phyloP scores from a whole-genome alignment of 331 rosid genomes.

The Stylosanthes scabra region DNA sequence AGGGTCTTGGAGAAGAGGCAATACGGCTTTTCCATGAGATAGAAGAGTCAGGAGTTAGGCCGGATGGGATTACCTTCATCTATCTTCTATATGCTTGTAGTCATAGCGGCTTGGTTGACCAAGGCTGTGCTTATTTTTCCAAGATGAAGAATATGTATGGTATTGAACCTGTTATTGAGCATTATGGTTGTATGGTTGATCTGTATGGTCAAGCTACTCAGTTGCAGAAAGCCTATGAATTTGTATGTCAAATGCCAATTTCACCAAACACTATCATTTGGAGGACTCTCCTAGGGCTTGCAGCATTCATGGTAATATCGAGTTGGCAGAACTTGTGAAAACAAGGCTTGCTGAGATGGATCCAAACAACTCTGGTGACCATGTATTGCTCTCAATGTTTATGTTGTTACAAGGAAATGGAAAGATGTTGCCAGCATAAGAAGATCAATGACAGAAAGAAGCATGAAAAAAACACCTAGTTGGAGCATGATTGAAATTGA shows the following conservation, averaged over 20 bases:
- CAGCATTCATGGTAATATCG: conserved; percentile 79
- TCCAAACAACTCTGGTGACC: conserved; percentile 77
- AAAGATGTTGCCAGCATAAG: conserved; percentile 74
- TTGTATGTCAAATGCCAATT: conserved; percentile 70
- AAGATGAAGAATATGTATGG: conserved; percentile 63
- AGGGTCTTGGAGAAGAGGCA: conserved; percentile 84
- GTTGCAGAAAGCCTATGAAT: conserved; percentile 76
- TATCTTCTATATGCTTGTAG: conserved; percentile 85
- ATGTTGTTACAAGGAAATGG: conserved; percentile 85
- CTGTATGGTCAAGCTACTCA: conserved; percentile 82
- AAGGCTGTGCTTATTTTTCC: conserved; percentile 65
- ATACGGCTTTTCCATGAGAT: conserved; percentile 62
- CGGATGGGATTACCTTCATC: conserved; percentile 77
- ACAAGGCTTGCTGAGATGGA: conserved; percentile 71
- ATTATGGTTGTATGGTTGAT: conserved; percentile 93
- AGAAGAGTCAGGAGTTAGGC: conserved; percentile 65
- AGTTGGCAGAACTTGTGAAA: conserved; percentile 76
- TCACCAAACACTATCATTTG: conserved; percentile 78
- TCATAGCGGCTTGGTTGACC: conserved; percentile 76
- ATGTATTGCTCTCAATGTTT: conserved; percentile 76
- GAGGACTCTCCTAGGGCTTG: conserved; percentile 94
- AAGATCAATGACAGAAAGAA: conserved; percentile 67
- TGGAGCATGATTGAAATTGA: conserved; percentile 88
- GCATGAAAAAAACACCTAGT: conserved; percentile 71
- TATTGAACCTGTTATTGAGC: conserved; percentile 77